phyloP scores from a whole-genome alignment of 192 early-diverging fungal species.

The Lobulomyces angularis region DNA sequence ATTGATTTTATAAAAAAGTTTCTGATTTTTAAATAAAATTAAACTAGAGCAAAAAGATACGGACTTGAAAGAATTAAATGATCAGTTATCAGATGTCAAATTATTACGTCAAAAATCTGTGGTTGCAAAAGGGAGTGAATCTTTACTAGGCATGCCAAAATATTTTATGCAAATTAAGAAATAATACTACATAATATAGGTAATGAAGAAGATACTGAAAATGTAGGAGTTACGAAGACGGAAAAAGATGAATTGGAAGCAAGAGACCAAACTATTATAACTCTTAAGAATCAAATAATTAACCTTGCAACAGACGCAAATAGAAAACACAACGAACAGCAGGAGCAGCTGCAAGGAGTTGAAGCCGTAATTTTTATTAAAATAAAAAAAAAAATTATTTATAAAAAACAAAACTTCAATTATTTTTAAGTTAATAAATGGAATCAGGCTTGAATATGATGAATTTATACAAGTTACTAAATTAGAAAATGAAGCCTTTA shows the following conservation, averaged over 20 bases:
- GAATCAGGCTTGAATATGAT: constrained; percentile 43
- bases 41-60: too few species aligned
- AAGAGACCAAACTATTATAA: constrained; percentile 13
- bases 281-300: constrained; percentile 25
- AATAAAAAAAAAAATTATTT: background rate
- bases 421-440: constrained; percentile 30
- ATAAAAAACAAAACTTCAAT: background rate
- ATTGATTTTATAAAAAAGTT: background rate
- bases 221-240: background rate
- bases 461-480: constrained; percentile 47
- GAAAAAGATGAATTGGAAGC: constrained; percentile 16
- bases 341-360: constrained; percentile 47
- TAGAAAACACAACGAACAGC: constrained; percentile 38
- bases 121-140: too few species aligned
- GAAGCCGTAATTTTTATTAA: constrained; percentile 25
- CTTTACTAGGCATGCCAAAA: background rate
- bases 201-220: background rate
- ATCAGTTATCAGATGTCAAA: too few species aligned
- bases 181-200: background rate
- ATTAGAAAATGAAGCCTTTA: constrained; percentile 42
- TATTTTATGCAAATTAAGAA: background rate
- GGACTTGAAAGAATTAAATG: constrained; percentile 3
- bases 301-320: constrained; percentile 39
- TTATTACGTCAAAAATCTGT: too few species aligned
- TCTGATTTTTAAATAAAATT: too few species aligned